Evolutionary conservation across 2,329 filamentous ascomycete species (phyloP).

Genomic region (Alternaria incomplexa): DNA sequence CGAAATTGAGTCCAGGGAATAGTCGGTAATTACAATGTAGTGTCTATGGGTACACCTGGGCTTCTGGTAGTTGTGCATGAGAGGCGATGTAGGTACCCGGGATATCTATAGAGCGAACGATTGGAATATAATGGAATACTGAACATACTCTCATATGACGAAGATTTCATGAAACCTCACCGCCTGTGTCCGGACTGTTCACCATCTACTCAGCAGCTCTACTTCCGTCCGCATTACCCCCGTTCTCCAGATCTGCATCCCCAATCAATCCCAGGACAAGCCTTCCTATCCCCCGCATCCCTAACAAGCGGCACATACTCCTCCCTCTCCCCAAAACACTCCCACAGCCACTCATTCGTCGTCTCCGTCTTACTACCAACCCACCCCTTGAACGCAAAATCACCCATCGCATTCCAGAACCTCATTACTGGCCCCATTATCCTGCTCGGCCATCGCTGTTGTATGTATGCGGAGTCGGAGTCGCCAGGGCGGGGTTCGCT

Average conservation of each 20-base stretch:
- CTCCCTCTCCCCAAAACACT: not conserved
- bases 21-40: too few species aligned
- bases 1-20: too few species aligned
- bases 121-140: too few species aligned
- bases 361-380: not conserved
- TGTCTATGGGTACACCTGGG: too few species aligned
- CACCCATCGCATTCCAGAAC: not conserved
- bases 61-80: too few species aligned
- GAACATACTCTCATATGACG: too few species aligned
- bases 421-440: not conserved
- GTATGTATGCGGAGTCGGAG: not conserved
- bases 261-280: not conserved
- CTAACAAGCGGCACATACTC: not conserved
- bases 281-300: not conserved
- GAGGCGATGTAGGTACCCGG: too few species aligned
- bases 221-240: too few species aligned
- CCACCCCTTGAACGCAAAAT: not conserved
- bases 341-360: conserved; percentile 4
- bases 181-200: too few species aligned
- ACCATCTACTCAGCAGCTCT: too few species aligned
- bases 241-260: not conserved
- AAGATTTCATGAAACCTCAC: too few species aligned
- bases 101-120: too few species aligned
- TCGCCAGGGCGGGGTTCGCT: not conserved
- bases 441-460: not conserved